Evolutionary conservation across 805 yeast genomes (phyloP), one percentile per base, ranked within the genome.

Genomic region (Saccharomycopsis schoenii): DNA sequence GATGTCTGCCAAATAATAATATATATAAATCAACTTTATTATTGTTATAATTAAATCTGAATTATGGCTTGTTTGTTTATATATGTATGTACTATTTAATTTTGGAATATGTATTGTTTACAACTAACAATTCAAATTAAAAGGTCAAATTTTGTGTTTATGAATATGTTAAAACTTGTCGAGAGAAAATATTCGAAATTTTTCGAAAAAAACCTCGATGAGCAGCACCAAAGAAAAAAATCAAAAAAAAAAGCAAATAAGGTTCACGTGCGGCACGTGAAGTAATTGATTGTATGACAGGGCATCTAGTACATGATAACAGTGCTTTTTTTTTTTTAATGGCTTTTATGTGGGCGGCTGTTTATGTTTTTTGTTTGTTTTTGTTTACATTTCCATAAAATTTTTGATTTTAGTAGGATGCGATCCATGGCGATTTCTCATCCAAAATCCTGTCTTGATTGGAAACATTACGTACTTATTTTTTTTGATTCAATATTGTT

Each of bases 321-420:
- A 47, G 10, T 19, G 24, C 21, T 47, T 47, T 47, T 47, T 17
- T 47, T 17, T 21, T 34, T 21, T 10, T 47, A 2, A 47, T 24
- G 21, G 25, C 24, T 24, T 42, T 42, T 57, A 58, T 62, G 60
- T 59, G 58, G 54, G 50, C 37, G 42, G 34, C 10, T 24, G 40
- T 39, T 57, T 43, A 43, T 40, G 21, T 29, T 34, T 50, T 19
- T 40, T 50, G 52, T 40, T 40, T 29, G 17, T 40, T 37, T 40
- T 40, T 50, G 29, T 57, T 40, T 40, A 29, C 50, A 47, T 47
- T 8, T 29, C 19, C 19, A 54, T n/a, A 17, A 25, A 24, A 21
- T 29, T 29, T 29, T 29, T 29, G 34, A 29, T 29, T 29, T 29
- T 29, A 3, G 5, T 25, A 12, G 15, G 52, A 47, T 47, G 52